These are phyloP conservation scores for Wickerhamia fluorescens DNA, from an alignment of 805 yeast genomes.

Conservation along the genomic window DNA sequence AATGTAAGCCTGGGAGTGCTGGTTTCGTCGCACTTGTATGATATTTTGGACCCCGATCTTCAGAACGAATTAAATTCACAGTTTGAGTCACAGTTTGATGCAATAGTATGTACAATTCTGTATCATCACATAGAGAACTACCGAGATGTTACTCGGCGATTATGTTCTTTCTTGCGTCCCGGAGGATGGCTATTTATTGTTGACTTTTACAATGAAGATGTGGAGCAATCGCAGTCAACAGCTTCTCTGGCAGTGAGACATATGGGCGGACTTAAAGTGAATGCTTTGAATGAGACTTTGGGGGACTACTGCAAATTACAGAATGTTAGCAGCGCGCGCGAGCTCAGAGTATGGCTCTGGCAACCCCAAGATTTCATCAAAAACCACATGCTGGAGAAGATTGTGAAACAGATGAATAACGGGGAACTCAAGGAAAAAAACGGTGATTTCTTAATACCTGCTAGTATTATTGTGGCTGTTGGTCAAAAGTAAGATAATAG, in stretches of 20 bases:
- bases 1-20: no score
- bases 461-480: conserved; percentile 22
- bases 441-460: conserved; percentile 16
- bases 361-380: conserved; percentile 16
- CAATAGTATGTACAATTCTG: conserved; percentile 28
- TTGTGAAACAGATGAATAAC: conserved; percentile 7
- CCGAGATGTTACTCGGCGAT: conserved; percentile 19
- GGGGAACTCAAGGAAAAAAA: conserved; percentile 11
- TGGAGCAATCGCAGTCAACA: neutral
- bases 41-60: conserved; percentile 15
- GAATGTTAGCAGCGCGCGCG: conserved; percentile 17
- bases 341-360: conserved; percentile 16
- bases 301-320: conserved; percentile 14
- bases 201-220: conserved; percentile 32
- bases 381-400: conserved; percentile 14
- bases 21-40: conserved; percentile 12
- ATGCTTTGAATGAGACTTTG: conserved; percentile 15
- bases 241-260: conserved; percentile 18
- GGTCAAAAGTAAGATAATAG: conserved; percentile 18
- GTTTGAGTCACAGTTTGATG: conserved; percentile 21
- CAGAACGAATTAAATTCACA: conserved; percentile 7
- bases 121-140: conserved; percentile 34
- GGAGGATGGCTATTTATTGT: conserved; percentile 29
- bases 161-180: conserved; percentile 24
- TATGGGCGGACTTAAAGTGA: conserved; percentile 27